Evolutionary conservation across 2,329 filamentous ascomycete species (phyloP).

Genomic region (Teratosphaeria viscida): DNA sequence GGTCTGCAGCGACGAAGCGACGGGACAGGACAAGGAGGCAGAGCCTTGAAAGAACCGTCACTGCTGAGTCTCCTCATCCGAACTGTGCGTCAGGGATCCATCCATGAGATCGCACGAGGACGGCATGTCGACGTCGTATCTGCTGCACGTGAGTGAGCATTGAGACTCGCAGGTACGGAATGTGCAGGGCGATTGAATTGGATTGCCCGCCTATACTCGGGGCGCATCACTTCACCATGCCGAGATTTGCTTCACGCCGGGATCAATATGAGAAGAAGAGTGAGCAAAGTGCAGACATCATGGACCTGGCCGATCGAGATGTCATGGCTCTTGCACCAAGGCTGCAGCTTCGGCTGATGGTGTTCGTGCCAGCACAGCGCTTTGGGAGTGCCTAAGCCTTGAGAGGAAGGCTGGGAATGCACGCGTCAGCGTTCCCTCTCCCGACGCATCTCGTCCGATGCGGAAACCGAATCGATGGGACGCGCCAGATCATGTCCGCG

Average conservation of each 20-base stretch:
- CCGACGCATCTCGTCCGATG: conserved; percentile 71
- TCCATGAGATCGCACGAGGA: conserved; percentile 70
- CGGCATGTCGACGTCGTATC: conserved; percentile 70
- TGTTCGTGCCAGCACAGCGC: conserved; percentile 71
- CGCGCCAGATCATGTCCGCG: conserved; percentile 52
- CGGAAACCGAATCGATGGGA: conserved; percentile 67
- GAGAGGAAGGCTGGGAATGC: conserved; percentile 54
- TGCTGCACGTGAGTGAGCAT: conserved; percentile 70
- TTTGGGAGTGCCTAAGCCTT: conserved; percentile 67
- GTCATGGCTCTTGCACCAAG: conserved; percentile 84
- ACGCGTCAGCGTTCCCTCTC: conserved; percentile 80
- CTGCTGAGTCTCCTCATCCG: no score
- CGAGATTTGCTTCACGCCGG: no score
- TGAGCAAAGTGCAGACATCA: no score
- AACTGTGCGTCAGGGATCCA: no score
- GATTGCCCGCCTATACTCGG: conserved; percentile 66
- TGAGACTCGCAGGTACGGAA: conserved; percentile 76
- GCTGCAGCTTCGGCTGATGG: conserved; percentile 76
- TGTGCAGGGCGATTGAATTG: conserved; percentile 67
- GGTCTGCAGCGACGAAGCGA: conserved; percentile 48
- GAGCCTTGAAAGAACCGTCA: no score
- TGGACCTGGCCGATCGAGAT: conserved; percentile 25
- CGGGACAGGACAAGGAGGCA: no score
- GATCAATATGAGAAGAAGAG: no score
- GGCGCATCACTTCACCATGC: conserved; percentile 35